These are phyloP conservation scores for Blastocystis sp. DNA, from an alignment of 352 stramenopile genomes.

Conservation along the genomic window DNA sequence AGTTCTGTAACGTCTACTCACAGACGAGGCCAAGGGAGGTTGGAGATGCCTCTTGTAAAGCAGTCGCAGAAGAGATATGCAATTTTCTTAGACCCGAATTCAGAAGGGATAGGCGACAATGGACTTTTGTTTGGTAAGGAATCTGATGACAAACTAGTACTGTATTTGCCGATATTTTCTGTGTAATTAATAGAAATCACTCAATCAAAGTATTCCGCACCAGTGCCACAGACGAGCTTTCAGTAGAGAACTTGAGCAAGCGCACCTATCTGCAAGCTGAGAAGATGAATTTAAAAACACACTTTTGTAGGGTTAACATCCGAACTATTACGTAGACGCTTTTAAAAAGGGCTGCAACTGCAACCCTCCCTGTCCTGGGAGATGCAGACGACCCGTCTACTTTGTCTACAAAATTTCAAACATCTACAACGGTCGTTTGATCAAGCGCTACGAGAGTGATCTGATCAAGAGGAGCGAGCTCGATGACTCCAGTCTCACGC, in stretches of 20 bases:
- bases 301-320: neutral
- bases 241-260: neutral
- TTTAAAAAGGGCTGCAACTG: slow-evolving; percentile 25
- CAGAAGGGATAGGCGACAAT: neutral
- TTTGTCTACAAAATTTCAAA: slow-evolving; percentile 14
- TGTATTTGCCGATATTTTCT: neutral
- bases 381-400: neutral
- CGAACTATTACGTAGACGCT: neutral
- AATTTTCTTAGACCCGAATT: neutral
- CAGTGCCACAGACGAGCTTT: neutral
- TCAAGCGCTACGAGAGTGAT: slow-evolving; percentile 2
- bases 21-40: neutral
- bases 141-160: neutral
- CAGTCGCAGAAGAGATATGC: neutral
- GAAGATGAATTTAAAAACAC: slow-evolving; percentile 25
- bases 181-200: slow-evolving; percentile 36
- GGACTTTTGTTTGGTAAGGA: neutral
- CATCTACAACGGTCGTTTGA: slow-evolving; percentile 21
- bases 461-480: slow-evolving; percentile 5
- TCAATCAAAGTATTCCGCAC: neutral
- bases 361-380: neutral
- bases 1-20: neutral
- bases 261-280: slow-evolving; percentile 23
- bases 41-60: slow-evolving; percentile 10
- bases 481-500: neutral